Evolutionary conservation across 768 basidiomycete genomes (phyloP).

Genomic region (Auricularia cornea): DNA sequence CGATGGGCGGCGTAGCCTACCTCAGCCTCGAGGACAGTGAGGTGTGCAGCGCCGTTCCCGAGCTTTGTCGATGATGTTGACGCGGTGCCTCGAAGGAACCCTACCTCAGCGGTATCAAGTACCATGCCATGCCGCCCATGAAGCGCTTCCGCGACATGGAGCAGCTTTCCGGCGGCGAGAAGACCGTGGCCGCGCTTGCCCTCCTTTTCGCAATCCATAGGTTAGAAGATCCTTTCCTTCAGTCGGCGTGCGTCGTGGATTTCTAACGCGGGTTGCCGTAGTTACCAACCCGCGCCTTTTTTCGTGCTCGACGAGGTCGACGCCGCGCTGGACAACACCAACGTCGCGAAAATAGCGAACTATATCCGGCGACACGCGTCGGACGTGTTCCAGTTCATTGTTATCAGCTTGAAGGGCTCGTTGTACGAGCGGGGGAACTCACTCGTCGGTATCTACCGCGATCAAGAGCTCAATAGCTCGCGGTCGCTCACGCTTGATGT

Average conservation of each 20-base stretch:
- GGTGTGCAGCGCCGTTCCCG: conserved; percentile 37
- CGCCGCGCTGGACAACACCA: conserved; percentile 97
- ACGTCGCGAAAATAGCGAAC: conserved; percentile 90
- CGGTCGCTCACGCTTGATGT: conserved; percentile 88
- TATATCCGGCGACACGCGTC: conserved; percentile 86
- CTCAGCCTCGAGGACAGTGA: conserved; percentile 93
- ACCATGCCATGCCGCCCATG: conserved; percentile 99
- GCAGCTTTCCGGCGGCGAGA: conserved; percentile 95
- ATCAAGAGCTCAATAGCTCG: conserved; percentile 91
- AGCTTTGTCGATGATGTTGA: background rate
- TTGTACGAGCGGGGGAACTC: conserved; percentile 86
- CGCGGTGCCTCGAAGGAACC: conserved; percentile 50
- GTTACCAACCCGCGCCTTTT: conserved; percentile 94
- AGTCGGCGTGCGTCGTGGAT: background rate
- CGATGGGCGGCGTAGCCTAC: conserved; percentile 95
- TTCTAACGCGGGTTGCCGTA: conserved; percentile 21
- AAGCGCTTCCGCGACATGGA: conserved; percentile 99
- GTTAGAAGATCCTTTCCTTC: conserved; percentile 28
- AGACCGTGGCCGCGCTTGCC: conserved; percentile 96
- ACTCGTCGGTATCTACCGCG: conserved; percentile 88
- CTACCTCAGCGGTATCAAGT: conserved; percentile 85
- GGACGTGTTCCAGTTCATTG: conserved; percentile 86
- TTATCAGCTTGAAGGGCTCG: conserved; percentile 93
- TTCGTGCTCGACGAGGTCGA: conserved; percentile 99
- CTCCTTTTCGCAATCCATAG: conserved; percentile 95